phyloP scores from a whole-genome alignment of 768 basidiomycete genomes.

The Kwoniella bestiolae region DNA sequence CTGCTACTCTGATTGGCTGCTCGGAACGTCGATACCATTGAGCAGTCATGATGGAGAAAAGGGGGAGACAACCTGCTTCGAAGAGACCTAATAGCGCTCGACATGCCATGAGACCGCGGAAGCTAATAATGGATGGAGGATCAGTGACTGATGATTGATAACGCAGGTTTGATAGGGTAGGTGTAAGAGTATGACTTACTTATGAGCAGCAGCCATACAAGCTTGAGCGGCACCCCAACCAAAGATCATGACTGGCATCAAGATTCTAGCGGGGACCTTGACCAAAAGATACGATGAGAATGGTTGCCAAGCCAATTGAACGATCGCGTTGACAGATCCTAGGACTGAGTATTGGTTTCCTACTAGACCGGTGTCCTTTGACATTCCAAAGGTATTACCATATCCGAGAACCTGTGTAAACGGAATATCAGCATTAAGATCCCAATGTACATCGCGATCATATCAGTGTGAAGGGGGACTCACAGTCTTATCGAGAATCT shows the following conservation, averaged over 20 bases:
- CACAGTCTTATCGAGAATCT: constrained; percentile 50
- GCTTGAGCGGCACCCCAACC: constrained; percentile 48
- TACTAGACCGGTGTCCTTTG: constrained; percentile 36
- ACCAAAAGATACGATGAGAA: constrained; percentile 55
- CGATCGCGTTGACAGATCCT: constrained; percentile 49
- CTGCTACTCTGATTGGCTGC: constrained; percentile 42
- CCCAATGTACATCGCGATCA: constrained; percentile 13
- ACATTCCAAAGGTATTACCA: constrained; percentile 51
- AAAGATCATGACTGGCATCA: constrained; percentile 54
- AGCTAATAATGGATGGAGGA: constrained; percentile 14
- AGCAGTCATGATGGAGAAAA: constrained; percentile 46
- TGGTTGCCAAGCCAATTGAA: constrained; percentile 54
- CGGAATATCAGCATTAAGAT: neutral
- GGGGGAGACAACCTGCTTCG: constrained; percentile 46
- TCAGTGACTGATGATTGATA: too few relatives aligned
- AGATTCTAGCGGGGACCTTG: constrained; percentile 41
- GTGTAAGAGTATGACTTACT: constrained; percentile 13
- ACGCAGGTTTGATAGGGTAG: too few relatives aligned
- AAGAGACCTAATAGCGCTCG: constrained; percentile 56
- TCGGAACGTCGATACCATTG: constrained; percentile 47
- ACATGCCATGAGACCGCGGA: constrained; percentile 32
- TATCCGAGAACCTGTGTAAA: constrained; percentile 40
- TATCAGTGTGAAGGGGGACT: neutral
- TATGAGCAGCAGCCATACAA: constrained; percentile 43
- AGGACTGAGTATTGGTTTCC: constrained; percentile 45